Evolutionary conservation across 441 rosid genomes (phyloP).

Genomic region (Adansonia rubrostipa): DNA sequence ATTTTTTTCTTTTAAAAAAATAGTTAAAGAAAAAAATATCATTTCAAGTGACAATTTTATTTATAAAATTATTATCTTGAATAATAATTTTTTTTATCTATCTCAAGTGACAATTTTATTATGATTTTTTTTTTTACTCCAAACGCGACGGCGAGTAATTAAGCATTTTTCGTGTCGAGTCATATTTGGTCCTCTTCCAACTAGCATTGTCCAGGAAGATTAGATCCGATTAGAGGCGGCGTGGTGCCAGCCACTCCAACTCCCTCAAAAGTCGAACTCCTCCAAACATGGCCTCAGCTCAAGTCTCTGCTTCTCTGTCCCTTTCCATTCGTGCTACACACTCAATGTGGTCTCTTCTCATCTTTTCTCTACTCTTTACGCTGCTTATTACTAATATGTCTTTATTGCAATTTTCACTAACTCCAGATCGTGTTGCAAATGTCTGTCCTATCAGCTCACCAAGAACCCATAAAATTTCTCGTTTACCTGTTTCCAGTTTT

Average conservation of each 20-base stretch:
- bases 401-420: background rate
- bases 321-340: conserved; percentile 45
- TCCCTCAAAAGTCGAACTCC: background rate
- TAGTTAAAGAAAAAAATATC: too few species aligned
- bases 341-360: background rate
- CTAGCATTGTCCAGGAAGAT: background rate
- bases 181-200: conserved; percentile 14
- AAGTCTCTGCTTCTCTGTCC: conserved; percentile 47
- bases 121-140: too few species aligned
- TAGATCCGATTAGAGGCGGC: conserved; percentile 8
- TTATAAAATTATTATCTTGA: too few species aligned
- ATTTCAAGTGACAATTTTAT: too few species aligned
- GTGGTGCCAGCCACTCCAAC: conserved; percentile 6
- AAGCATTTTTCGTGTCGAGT: too few species aligned
- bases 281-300: conserved; percentile 51
- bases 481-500: conserved; percentile 40
- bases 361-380: background rate
- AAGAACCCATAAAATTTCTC: conserved; percentile 30
- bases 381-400: background rate
- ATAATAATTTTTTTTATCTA: too few species aligned
- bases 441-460: conserved; percentile 34
- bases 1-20: too few species aligned
- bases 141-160: too few species aligned
- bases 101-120: too few species aligned
- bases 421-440: conserved; percentile 40